phyloP scores from a whole-genome alignment of 2,329 filamentous ascomycete species.

The Alternaria gaisen region DNA sequence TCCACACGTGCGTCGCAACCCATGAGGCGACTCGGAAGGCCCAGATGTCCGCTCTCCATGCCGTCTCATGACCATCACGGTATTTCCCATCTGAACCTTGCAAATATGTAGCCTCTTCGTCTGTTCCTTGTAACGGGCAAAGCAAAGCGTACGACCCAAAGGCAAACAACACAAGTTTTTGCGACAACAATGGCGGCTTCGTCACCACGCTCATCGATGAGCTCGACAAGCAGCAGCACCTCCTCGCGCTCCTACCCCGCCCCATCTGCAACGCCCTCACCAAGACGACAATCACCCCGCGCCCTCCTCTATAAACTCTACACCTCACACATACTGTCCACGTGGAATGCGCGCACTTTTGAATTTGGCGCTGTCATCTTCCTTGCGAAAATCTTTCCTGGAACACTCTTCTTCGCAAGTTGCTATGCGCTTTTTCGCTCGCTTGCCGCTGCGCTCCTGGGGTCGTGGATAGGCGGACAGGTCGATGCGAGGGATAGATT shows the following conservation, averaged over 20 bases:
- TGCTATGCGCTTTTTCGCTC: constrained; percentile 73
- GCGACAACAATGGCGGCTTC: constrained; percentile 8
- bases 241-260: constrained; percentile 15
- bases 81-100: background rate
- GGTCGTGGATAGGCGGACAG: constrained; percentile 65
- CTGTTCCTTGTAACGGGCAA: too few relatives aligned
- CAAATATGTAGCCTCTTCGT: constrained; percentile 8
- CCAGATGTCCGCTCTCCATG: constrained; percentile 14
- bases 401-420: constrained; percentile 71
- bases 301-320: constrained; percentile 51
- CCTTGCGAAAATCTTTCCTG: constrained; percentile 56
- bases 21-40: constrained; percentile 6
- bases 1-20: background rate
- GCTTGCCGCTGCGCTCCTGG: constrained; percentile 65
- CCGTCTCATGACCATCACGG: constrained; percentile 26
- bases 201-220: constrained; percentile 12
- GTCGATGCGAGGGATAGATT: constrained; percentile 64
- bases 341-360: constrained; percentile 60
- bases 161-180: background rate
- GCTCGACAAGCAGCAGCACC: background rate
- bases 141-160: too few relatives aligned
- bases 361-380: constrained; percentile 62
- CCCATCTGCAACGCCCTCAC: constrained; percentile 2
- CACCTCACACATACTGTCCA: constrained; percentile 58
- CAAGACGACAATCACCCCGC: constrained; percentile 16